Percentiles rank a stretch among this genome's conserved stretches.
Evolutionary conservation across 192 early-diverging fungal genomes (phyloP).

Genomic region (Mortierella claussenii): DNA sequence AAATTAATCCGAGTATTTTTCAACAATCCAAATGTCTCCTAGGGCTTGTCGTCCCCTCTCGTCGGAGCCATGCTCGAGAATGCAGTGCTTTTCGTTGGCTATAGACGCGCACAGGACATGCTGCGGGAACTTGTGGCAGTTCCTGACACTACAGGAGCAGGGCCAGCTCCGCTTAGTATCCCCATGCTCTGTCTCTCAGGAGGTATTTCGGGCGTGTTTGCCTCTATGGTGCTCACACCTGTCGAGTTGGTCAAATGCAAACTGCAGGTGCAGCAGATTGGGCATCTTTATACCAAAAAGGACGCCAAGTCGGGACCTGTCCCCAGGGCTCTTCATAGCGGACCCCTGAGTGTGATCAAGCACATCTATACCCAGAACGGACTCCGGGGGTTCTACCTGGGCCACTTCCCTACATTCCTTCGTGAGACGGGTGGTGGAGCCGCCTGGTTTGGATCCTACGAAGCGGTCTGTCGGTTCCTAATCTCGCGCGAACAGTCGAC

Average conservation of each 20-base stretch:
- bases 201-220: conserved; percentile 84
- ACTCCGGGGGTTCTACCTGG: conserved; percentile 76
- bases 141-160: conserved; percentile 29
- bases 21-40: conserved; percentile 3
- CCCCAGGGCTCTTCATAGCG: conserved; percentile 42
- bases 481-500: conserved; percentile 26
- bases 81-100: conserved; percentile 88
- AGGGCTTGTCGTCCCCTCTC: conserved; percentile 92
- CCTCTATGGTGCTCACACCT: conserved; percentile 92
- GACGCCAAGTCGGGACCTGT: conserved; percentile 15
- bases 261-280: conserved; percentile 87
- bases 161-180: conserved; percentile 62
- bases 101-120: conserved; percentile 81
- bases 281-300: conserved; percentile 45
- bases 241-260: conserved; percentile 97
- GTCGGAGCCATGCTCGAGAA: conserved; percentile 96
- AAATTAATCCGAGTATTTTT: no score
- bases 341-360: conserved; percentile 61
- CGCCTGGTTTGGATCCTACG: conserved; percentile 97
- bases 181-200: conserved; percentile 84
- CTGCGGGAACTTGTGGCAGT: conserved; percentile 65
- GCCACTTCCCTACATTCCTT: conserved; percentile 85
- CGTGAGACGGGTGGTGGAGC: conserved; percentile 93
- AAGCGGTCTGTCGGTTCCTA: conserved; percentile 67
- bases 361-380: conserved; percentile 59